Percentiles rank a stretch among this genome's conserved stretches.
These are phyloP conservation scores for Elsinoe batatas DNA, from an alignment of 2,329 filamentous ascomycete species.

Conservation along the genomic window DNA sequence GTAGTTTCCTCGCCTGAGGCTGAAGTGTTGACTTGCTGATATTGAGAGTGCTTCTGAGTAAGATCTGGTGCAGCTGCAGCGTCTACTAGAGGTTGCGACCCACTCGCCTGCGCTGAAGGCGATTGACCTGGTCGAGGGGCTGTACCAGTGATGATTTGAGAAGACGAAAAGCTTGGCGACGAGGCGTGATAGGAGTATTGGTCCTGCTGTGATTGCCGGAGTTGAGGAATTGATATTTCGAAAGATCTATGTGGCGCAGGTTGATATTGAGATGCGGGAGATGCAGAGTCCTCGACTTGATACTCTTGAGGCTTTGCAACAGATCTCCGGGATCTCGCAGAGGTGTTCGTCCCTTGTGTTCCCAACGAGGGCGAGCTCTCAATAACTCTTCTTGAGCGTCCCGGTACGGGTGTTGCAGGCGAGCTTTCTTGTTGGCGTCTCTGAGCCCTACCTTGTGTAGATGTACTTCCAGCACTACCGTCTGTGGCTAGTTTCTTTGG, in stretches of 20 bases:
- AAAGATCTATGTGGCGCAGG: not conserved
- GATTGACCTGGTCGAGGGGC: not conserved
- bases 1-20: not conserved
- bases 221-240: constrained; percentile 2
- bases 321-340: too few species aligned
- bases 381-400: not conserved
- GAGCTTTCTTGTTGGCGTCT: not conserved
- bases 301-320: too few species aligned
- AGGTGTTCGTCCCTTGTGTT: not conserved
- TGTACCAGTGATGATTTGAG: constrained; percentile 14
- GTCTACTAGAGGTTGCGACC: constrained; percentile 5
- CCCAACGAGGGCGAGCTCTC: constrained; percentile 5
- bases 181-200: constrained; percentile 2
- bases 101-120: not conserved
- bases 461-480: not conserved
- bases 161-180: constrained; percentile 13
- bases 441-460: not conserved
- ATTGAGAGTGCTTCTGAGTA: constrained; percentile 15
- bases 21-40: constrained; percentile 13
- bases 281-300: not conserved
- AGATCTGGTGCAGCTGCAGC: constrained; percentile 15
- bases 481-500: not conserved
- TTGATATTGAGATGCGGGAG: not conserved
- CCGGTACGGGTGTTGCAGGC: not conserved
- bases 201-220: constrained; percentile 5